phyloP scores from a whole-genome alignment of 441 rosid species.

The Eruca vesicaria region DNA sequence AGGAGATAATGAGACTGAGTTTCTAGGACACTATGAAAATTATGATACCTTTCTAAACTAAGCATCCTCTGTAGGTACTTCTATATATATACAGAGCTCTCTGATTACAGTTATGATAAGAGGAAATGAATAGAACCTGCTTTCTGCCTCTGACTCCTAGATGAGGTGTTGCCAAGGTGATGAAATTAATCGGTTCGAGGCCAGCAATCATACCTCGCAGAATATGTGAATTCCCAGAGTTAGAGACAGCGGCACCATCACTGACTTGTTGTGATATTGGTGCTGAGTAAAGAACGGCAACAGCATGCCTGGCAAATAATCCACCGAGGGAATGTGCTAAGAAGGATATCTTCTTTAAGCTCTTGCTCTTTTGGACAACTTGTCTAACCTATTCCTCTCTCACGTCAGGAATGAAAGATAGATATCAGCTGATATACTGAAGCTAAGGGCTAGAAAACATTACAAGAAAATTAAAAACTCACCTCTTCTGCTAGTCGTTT shows the following conservation, averaged over 20 bases:
- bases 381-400: slow-evolving; percentile 54
- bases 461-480: slow-evolving; percentile 19
- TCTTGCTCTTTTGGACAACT: slow-evolving; percentile 63
- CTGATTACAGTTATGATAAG: not conserved
- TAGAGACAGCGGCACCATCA: slow-evolving; percentile 33
- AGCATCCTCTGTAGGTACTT: not conserved
- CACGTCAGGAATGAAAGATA: slow-evolving; percentile 7
- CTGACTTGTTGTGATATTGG: slow-evolving; percentile 19
- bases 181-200: slow-evolving; percentile 82
- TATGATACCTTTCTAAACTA: not conserved
- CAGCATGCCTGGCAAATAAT: slow-evolving; percentile 86
- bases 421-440: slow-evolving; percentile 8
- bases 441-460: not conserved
- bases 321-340: slow-evolving; percentile 99
- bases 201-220: slow-evolving; percentile 75
- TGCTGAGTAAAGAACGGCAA: slow-evolving; percentile 64
- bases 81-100: not conserved
- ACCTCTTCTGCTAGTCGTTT: slow-evolving; percentile 89
- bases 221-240: slow-evolving; percentile 32
- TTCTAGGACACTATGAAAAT: not conserved
- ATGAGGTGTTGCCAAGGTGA: slow-evolving; percentile 96
- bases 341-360: slow-evolving; percentile 82
- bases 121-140: slow-evolving; percentile 49
- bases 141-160: slow-evolving; percentile 92
- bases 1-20: slow-evolving; percentile 9